A percentile compares a stretch with the other conserved stretches of the same genome.
phyloP scores from a whole-genome alignment of 148 eudicot genomes.

The Vaccinium myrtillus region DNA sequence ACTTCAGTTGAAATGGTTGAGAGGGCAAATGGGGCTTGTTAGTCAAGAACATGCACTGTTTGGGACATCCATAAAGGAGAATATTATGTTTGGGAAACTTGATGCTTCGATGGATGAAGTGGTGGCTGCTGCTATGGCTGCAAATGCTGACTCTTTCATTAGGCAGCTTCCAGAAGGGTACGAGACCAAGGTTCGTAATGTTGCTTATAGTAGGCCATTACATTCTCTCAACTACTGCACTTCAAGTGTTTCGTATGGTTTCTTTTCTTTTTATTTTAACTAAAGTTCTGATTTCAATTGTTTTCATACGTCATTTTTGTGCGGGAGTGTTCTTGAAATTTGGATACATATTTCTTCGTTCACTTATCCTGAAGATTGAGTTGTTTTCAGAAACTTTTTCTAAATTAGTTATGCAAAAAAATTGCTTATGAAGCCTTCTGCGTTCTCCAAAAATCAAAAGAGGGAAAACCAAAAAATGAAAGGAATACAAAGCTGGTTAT shows the following conservation, averaged over 20 bases:
- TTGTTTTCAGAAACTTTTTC: neutral
- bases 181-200: conserved; percentile 72
- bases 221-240: neutral
- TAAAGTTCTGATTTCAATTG: neutral
- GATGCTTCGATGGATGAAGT: conserved; percentile 90
- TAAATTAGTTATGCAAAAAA: neutral
- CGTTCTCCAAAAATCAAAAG: neutral
- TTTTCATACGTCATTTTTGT: neutral
- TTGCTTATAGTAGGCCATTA: neutral
- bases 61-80: conserved; percentile 78
- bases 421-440: neutral
- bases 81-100: conserved; percentile 80
- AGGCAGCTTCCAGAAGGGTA: conserved; percentile 85
- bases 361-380: neutral
- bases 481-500: neutral
- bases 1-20: conserved; percentile 76
- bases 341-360: neutral
- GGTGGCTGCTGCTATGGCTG: conserved; percentile 72
- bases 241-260: neutral
- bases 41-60: conserved; percentile 93
- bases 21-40: conserved; percentile 84
- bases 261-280: neutral
- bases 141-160: conserved; percentile 86
- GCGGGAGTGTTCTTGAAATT: neutral
- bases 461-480: neutral